Conservation (phyloP, 2,329 filamentous ascomycete species). For the Sclerotinia minor region DNA sequence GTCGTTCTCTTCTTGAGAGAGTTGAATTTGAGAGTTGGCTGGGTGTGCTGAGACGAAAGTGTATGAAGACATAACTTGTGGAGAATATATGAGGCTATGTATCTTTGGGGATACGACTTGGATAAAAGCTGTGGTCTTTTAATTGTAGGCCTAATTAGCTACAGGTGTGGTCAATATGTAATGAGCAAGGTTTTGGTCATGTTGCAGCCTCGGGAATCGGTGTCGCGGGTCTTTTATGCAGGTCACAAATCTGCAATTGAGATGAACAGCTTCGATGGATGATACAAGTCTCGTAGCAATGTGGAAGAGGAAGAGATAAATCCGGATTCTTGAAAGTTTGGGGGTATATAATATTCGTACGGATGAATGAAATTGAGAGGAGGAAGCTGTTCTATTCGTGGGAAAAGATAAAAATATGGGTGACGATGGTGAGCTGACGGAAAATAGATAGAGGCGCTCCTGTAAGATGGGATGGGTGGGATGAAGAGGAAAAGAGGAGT, state of each 20-base stretch:
- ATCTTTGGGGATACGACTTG: constrained; percentile 29
- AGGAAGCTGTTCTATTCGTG: neutral
- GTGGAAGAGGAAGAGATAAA: neutral
- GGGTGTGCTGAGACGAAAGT: constrained; percentile 31
- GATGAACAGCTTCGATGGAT: constrained; percentile 20
- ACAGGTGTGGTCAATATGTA: constrained; percentile 33
- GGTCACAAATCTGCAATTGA: constrained; percentile 10
- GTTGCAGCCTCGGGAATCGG: constrained; percentile 33
- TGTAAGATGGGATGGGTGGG: constrained; percentile 6
- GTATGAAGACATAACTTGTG: constrained; percentile 40
- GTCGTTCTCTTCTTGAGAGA: constrained; percentile 34
- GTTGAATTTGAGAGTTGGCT: constrained; percentile 34
- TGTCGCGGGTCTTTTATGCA: constrained; percentile 21
- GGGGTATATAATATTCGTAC: neutral
- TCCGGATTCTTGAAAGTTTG: neutral
- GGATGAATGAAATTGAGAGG: neutral
- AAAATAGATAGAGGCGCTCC: constrained; percentile 4
- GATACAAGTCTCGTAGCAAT: constrained; percentile 23
- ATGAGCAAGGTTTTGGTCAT: constrained; percentile 36
- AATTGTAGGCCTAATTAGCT: constrained; percentile 31
- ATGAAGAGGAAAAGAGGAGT: constrained; percentile 7
- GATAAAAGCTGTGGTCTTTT: constrained; percentile 28
- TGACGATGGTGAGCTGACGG: constrained; percentile 22
- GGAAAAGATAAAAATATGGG: constrained; percentile 10
- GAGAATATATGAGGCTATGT: constrained; percentile 39